Evolutionary conservation across 441 rosid species (phyloP).

Genomic region (Sinapis alba): DNA sequence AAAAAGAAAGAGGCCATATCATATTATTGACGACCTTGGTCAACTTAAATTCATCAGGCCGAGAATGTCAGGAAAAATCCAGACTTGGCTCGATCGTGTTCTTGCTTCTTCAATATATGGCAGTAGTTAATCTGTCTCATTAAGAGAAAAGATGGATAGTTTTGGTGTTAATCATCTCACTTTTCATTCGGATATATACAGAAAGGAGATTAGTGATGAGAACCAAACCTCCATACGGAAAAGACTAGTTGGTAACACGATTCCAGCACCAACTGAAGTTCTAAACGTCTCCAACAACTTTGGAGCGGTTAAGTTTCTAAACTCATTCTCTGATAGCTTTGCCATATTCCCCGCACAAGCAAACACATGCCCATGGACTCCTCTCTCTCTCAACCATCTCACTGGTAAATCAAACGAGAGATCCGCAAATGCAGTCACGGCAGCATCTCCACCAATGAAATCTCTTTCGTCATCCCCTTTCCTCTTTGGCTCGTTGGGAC

Average conservation of each 20-base stretch:
- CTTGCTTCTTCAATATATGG: slow-evolving; percentile 70
- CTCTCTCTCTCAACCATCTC: slow-evolving; percentile 77
- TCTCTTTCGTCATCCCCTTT: slow-evolving; percentile 55
- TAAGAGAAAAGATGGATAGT: slow-evolving; percentile 10
- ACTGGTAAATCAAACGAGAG: slow-evolving; percentile 88
- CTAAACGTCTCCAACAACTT: slow-evolving; percentile 64
- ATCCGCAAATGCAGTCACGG: slow-evolving; percentile 82
- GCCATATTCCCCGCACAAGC: slow-evolving; percentile 82
- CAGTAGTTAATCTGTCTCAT: slow-evolving; percentile 80
- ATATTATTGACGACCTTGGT: not conserved
- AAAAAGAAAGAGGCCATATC: not conserved
- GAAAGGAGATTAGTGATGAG: slow-evolving; percentile 9
- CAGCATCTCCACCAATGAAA: slow-evolving; percentile 57
- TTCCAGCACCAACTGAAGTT: slow-evolving; percentile 80
- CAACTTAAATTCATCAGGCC: not conserved
- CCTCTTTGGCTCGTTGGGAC: slow-evolving; percentile 76
- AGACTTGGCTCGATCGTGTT: slow-evolving; percentile 64
- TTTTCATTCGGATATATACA: slow-evolving; percentile 17
- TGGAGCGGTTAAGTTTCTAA: slow-evolving; percentile 49
- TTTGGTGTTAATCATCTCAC: not conserved
- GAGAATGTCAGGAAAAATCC: slow-evolving; percentile 69
- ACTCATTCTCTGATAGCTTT: slow-evolving; percentile 72
- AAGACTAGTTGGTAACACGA: slow-evolving; percentile 76
- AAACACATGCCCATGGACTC: slow-evolving; percentile 85
- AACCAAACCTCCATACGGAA: slow-evolving; percentile 84